Evolutionary conservation across 2,329 filamentous ascomycete genomes (phyloP), one percentile per base, ranked within the genome.

Genomic region (Endoconidiophora polonica): DNA sequence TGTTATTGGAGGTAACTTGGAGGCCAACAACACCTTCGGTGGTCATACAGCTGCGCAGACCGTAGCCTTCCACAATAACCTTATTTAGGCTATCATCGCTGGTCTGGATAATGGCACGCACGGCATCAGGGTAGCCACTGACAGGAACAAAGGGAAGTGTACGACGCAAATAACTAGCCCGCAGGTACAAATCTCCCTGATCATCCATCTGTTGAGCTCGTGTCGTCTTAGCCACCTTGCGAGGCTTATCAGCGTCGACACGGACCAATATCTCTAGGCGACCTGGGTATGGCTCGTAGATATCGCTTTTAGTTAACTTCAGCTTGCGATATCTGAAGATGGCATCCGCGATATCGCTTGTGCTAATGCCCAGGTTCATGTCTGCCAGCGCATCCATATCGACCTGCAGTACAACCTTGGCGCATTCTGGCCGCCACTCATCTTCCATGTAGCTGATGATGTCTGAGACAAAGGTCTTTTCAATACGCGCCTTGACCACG

Each of bases 11-110:
- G 6, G 73, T 74, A 2, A 81, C 83, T 57, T 74, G 70, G 18
- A 77, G 80, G 50, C 88, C 87, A 50, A 93, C 72, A 4, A 98
- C 84, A 55, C 91, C 91, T 55, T 88, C 83, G 0, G 91, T 98
- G 7, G 81, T 94, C 81, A 98, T 93, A 67, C 88, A 95, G 26
- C 78, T 76, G 41, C 78, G 77, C 46, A 98, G 71, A 0, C 91
- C 91, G 64, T 98, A 96, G 2, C 91, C 91, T 72, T 96, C 91
- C 3, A 98, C 91, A 1, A 95, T 72, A 43, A 90, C 86, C 14
- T 75, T 79, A 57, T 81, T 73, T 37, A 81, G 80, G 26, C 71
- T 74, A 2, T 74, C 68, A 49, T 86, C 80, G 45, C 81, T 79
- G 2, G 85, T 87, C 59, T 91, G 82, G 61, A 96, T 91, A 57